Evolutionary conservation across 2,329 filamentous ascomycete genomes (phyloP).

Genomic region (Botryotinia calthae): DNA sequence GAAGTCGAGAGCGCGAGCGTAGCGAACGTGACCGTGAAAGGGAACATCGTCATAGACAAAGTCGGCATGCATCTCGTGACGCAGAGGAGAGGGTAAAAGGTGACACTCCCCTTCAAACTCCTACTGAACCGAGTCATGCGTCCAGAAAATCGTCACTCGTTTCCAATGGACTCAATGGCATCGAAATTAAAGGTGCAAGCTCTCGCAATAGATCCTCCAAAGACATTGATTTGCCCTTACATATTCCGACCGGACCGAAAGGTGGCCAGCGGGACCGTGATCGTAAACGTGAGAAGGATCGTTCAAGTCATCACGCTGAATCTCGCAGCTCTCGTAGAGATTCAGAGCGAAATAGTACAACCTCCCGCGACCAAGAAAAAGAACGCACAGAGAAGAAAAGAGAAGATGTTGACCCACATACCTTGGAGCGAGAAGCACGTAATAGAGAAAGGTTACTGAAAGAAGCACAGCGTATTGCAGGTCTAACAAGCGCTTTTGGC

Average conservation of each 20-base stretch:
- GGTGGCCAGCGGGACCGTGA: constrained; percentile 28
- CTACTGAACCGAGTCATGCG: constrained; percentile 24
- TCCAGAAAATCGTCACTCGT: constrained; percentile 28
- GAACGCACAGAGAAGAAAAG: constrained; percentile 25
- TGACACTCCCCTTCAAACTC: constrained; percentile 23
- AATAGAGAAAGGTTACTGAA: constrained; percentile 65
- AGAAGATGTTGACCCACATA: constrained; percentile 46
- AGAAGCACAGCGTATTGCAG: constrained; percentile 64
- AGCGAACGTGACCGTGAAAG: constrained; percentile 44
- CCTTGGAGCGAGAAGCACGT: constrained; percentile 65
- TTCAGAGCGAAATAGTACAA: constrained; percentile 27
- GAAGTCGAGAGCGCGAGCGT: constrained; percentile 49
- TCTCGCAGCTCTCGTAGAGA: constrained; percentile 43
- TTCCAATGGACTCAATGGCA: constrained; percentile 29
- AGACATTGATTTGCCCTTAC: constrained; percentile 32
- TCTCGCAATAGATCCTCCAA: constrained; percentile 31
- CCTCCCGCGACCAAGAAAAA: constrained; percentile 17
- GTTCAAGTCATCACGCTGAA: constrained; percentile 28
- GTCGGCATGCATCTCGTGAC: constrained; percentile 32
- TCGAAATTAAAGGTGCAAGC: constrained; percentile 39
- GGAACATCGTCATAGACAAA: constrained; percentile 40
- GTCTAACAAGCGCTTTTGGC: constrained; percentile 44
- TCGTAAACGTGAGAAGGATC: constrained; percentile 30
- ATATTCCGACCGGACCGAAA: constrained; percentile 36
- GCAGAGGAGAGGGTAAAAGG: constrained; percentile 23